Evolutionary conservation across 2,329 filamentous ascomycete genomes (phyloP), one percentile per base, ranked within the genome.

Genomic region (Fusarium euwallaceae): DNA sequence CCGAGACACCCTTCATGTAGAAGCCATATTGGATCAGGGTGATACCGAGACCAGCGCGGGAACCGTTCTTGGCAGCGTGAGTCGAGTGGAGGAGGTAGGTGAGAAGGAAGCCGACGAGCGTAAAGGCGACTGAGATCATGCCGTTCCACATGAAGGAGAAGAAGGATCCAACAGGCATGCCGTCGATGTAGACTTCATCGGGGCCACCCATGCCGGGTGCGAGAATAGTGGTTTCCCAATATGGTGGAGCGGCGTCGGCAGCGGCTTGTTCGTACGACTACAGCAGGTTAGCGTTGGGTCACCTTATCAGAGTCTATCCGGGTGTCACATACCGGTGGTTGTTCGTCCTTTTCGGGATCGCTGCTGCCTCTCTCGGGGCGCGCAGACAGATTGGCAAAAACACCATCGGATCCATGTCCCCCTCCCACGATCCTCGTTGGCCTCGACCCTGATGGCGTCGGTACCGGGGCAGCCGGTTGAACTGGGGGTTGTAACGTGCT

Each of bases 171-270:
- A 97, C 97, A 4, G 97, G 95, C 80, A 99, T 92, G 78, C 97
- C 97, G 81, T 99, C 97, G 67, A 99, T 94, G 80, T 97, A 99
- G 58, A 99, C 96, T 83, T 99, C 97, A 81, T 98, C 95, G 43
- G 92, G 91, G n/a, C 93, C 94, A 62, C 93, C 93, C 75, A 97
- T 91, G 65, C 96, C 97, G 1, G 97, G 97, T 0, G 95, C 96
- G 61, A 99, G 90, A 75, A 99, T 98, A 0, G 97, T 98, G 7
- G 97, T 99, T 86, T 99, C 97, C 97, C 97, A 99, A 84, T 99
- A 99, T 0, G 97, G 97, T 1, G 97, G 97, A 58, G 97, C 97
- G 27, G 95, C 93, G 83, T 99, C 97, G 48, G 96, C 96, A 4
- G 97, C 97, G 17, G 97, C 97, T 90, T 98, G 96, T 88, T 99